Percentiles rank a stretch among this genome's conserved stretches.
phyloP scores from a whole-genome alignment of 345 rosid species.

The Hirschfeldia incana region DNA sequence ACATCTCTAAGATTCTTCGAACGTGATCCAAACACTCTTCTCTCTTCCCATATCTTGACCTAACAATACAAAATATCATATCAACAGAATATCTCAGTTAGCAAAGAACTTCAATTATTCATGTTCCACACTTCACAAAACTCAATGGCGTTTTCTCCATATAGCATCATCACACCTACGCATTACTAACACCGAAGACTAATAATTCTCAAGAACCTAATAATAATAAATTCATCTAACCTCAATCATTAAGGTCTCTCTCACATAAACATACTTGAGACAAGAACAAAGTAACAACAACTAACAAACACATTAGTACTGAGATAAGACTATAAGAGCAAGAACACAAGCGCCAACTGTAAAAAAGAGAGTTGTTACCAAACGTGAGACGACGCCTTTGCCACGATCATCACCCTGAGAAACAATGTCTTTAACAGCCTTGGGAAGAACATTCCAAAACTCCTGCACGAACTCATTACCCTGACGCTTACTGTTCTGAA shows the following conservation, averaged over 20 bases:
- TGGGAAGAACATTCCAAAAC: conserved; percentile 92
- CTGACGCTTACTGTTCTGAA: conserved; percentile 89
- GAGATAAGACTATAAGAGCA: too few species aligned
- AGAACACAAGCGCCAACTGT: too few species aligned
- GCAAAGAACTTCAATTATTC: not conserved
- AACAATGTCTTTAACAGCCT: conserved; percentile 64
- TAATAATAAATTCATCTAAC: not conserved
- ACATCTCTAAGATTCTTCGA: conserved; percentile 62
- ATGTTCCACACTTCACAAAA: not conserved
- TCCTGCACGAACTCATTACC: conserved; percentile 88
- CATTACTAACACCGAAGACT: not conserved
- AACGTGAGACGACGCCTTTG: conserved; percentile 70
- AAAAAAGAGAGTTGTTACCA: conserved; percentile 45
- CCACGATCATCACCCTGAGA: conserved; percentile 74
- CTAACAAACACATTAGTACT: not conserved
- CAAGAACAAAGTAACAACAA: not conserved
- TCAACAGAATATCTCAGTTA: not conserved
- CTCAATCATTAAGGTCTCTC: not conserved
- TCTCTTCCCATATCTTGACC: conserved; percentile 94
- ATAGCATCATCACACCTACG: not conserved
- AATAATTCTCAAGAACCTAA: conserved; percentile 6
- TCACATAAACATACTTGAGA: too few species aligned
- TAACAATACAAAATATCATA: conserved; percentile 30
- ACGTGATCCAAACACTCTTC: conserved; percentile 88
- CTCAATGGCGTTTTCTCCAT: not conserved